Conservation (phyloP, 1,284 basidiomycete species). For the Trametes hirsuta region DNA sequence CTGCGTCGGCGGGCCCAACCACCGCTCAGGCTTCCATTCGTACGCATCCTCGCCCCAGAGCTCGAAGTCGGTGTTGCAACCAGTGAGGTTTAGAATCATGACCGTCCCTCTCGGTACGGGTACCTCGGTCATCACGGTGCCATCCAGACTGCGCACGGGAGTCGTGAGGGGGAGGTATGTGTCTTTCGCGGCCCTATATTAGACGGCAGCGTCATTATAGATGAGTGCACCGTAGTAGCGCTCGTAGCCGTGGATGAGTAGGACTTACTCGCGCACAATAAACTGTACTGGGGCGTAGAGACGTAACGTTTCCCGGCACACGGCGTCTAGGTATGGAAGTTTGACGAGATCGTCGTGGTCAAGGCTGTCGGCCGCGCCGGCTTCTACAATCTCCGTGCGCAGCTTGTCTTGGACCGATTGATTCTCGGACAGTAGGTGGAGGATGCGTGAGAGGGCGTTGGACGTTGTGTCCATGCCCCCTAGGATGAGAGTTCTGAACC, state of each 20-base stretch:
- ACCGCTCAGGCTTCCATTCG: conserved; percentile 28
- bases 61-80: conserved; percentile 15
- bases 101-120: conserved; percentile 15
- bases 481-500: conserved; percentile 6
- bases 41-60: conserved; percentile 25
- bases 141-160: conserved; percentile 2
- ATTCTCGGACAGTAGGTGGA: conserved; percentile 29
- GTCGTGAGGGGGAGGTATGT: not conserved
- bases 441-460: conserved; percentile 29
- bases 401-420: conserved; percentile 19
- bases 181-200: not conserved
- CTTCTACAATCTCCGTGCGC: conserved; percentile 29
- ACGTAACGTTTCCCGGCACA: conserved; percentile 36
- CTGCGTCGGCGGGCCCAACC: conserved; percentile 10
- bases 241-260: no score
- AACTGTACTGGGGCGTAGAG: conserved; percentile 14
- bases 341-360: conserved; percentile 32
- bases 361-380: conserved; percentile 23
- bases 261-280: conserved; percentile 5
- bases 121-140: conserved; percentile 12
- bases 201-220: no score
- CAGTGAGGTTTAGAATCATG: conserved; percentile 7
- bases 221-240: no score
- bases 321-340: conserved; percentile 36
- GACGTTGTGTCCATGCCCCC: conserved; percentile 34